Base-by-base conservation (phyloP, 805 yeast genomes). In the Myxozyma neotropica region DNA sequence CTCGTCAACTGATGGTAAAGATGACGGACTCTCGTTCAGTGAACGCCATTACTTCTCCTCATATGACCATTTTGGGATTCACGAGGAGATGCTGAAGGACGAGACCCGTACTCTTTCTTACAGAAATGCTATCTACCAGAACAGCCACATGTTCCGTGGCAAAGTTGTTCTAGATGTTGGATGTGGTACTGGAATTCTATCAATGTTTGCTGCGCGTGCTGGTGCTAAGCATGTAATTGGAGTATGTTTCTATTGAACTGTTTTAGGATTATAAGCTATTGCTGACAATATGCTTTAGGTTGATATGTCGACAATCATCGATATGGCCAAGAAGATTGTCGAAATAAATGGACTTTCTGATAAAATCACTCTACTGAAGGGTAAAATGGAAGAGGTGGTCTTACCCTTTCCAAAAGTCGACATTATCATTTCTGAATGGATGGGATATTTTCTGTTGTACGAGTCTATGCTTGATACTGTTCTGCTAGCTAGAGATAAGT, bases 381-480 rank as follows among this genome's bases (percentile, higher is more conserved):
- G 99, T 49, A 95, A 95, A 72, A 81, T 94, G 76, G 99, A 94
- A 77, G 99, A 94, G 70, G 89, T 95, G 58, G 71, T 65, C 52
- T 78, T 94, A 67, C 98, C 98, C 44, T 92, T 81, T 67, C 84
- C 85, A 59, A 80, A 88, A 72, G 99, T 94, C 55, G 99, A 94
- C 73, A 94, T 94, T 68, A 94, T 94, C 67, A 86, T 94, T 64
- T 86, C 94, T 65, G 99, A 94, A 76, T 94, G 99, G 99, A 94
- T 94, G 99, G 99, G 99, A n/a, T 94, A 94, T 75, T 94, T 94
- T 72, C 77, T 95, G 68, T 80, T 95, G 58, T 94, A 93, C 74
- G 99, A 94, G 80, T 88, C 96, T 63, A 94, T 94, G 99, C 81
- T 94, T 74, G 98, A 94, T 75, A 90, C 98, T 26, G 99, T 94